Conservation (phyloP, 139 green algal species). For the Volvox reticuliferus region DNA sequence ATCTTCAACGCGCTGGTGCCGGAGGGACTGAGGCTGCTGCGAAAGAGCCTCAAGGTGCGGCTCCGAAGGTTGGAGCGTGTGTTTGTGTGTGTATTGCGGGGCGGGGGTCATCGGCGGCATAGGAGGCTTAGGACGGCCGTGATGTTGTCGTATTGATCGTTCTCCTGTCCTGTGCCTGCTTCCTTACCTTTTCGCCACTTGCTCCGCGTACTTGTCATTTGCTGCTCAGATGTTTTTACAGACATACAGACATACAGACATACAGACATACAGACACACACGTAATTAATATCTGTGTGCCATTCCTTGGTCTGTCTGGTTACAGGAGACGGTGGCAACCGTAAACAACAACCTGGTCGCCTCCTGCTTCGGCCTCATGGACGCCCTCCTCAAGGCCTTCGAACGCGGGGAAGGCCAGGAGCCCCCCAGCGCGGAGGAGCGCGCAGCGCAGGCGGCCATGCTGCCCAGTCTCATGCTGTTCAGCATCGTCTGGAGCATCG, state of each 20-base stretch:
- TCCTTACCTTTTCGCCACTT: too few species aligned
- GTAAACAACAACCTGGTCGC: constrained; percentile 78
- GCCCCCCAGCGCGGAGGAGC: constrained; percentile 64
- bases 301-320: too few species aligned
- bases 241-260: too few species aligned
- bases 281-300: too few species aligned
- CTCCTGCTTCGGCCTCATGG: constrained; percentile 83
- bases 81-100: neutral
- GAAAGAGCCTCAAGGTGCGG: constrained; percentile 67
- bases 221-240: too few species aligned
- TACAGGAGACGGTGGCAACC: constrained; percentile 80
- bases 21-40: constrained; percentile 70
- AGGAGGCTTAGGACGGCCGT: neutral
- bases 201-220: too few species aligned
- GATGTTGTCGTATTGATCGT: neutral
- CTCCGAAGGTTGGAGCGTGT: neutral
- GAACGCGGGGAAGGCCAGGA: constrained; percentile 58
- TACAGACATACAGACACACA: too few species aligned
- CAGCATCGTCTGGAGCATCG: constrained; percentile 81
- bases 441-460: constrained; percentile 48
- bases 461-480: constrained; percentile 81
- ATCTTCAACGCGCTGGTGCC: constrained; percentile 79
- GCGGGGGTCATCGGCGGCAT: neutral
- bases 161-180: too few species aligned
- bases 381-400: constrained; percentile 67